phyloP scores from a whole-genome alignment of 441 rosid species.

The Erodium chrysanthum region DNA sequence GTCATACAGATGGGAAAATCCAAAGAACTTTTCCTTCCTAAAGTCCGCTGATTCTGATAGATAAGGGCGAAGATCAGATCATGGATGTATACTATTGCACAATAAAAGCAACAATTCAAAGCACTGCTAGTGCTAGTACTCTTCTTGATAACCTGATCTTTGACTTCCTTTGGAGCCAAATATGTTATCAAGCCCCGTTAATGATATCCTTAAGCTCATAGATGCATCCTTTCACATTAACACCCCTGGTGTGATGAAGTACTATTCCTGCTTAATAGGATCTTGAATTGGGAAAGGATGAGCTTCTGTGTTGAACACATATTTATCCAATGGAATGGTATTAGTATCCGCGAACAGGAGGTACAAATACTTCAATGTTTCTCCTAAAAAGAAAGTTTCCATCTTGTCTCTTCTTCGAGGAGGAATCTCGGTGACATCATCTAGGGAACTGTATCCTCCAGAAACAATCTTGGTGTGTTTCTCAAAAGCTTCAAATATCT shows the following conservation, averaged over 20 bases:
- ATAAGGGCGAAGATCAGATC: conserved; percentile 7
- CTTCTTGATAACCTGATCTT: conserved; percentile 14
- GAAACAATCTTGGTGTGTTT: conserved; percentile 65
- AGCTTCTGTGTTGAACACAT: conserved; percentile 85
- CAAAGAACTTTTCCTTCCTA: conserved; percentile 14
- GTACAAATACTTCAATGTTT: conserved; percentile 77
- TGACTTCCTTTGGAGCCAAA: conserved; percentile 15
- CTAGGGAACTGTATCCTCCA: conserved; percentile 79
- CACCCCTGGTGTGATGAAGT: conserved; percentile 10
- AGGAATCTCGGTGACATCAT: conserved; percentile 71
- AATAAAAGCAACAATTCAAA: conserved; percentile 3
- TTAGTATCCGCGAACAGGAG: conserved; percentile 76
- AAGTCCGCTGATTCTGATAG: conserved; percentile 12
- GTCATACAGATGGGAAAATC: conserved; percentile 9
- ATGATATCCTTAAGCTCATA: conserved; percentile 11
- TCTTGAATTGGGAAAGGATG: conserved; percentile 70
- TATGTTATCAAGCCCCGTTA: conserved; percentile 11
- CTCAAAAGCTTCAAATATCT: conserved; percentile 89
- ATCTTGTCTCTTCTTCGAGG: conserved; percentile 81
- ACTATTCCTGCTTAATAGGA: conserved; percentile 19
- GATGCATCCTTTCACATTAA: conserved; percentile 14
- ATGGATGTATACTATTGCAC: conserved; percentile 1
- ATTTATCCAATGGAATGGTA: conserved; percentile 66
- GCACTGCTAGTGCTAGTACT: neutral
- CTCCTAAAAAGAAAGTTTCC: conserved; percentile 90